Percentiles rank a stretch among this genome's conserved stretches.
Evolutionary conservation across 2,329 filamentous ascomycete genomes (phyloP).

Genomic region (Phoma sp.): DNA sequence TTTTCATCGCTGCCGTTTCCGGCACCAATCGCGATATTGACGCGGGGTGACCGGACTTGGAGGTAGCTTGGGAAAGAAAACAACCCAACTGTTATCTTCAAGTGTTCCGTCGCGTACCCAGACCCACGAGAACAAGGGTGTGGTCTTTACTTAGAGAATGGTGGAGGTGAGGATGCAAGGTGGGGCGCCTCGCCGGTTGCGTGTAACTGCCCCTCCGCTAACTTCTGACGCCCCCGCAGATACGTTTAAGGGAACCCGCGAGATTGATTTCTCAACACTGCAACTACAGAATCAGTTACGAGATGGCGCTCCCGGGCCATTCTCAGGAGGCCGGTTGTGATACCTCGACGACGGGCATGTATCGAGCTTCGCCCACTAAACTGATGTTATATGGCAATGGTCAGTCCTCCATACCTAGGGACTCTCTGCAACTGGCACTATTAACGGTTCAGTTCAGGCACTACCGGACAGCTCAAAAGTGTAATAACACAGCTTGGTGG

Average conservation of each 20-base stretch:
- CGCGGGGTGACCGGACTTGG: background rate
- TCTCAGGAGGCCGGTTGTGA: slow-evolving; percentile 36
- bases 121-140: no score
- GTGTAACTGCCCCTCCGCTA: slow-evolving; percentile 1
- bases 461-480: slow-evolving; percentile 41
- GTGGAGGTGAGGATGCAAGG: background rate
- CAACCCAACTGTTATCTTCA: background rate
- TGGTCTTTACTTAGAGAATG: background rate
- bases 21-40: background rate
- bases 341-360: slow-evolving; percentile 42
- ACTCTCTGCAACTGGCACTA: no score
- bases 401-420: slow-evolving; percentile 8
- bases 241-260: no score
- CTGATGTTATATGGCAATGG: slow-evolving; percentile 50
- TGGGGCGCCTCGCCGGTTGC: background rate
- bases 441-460: slow-evolving; percentile 32
- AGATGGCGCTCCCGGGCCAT: slow-evolving; percentile 45
- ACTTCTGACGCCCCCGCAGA: no score
- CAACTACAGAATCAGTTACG: no score
- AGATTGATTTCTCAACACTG: no score
- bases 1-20: background rate
- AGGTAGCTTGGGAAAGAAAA: background rate
- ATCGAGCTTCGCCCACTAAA: slow-evolving; percentile 47
- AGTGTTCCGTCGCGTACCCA: background rate
- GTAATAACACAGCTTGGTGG: slow-evolving; percentile 44